Evolutionary conservation across 164 flowering plant genomes (phyloP).

Genomic region (Tinospora cordifolia): DNA sequence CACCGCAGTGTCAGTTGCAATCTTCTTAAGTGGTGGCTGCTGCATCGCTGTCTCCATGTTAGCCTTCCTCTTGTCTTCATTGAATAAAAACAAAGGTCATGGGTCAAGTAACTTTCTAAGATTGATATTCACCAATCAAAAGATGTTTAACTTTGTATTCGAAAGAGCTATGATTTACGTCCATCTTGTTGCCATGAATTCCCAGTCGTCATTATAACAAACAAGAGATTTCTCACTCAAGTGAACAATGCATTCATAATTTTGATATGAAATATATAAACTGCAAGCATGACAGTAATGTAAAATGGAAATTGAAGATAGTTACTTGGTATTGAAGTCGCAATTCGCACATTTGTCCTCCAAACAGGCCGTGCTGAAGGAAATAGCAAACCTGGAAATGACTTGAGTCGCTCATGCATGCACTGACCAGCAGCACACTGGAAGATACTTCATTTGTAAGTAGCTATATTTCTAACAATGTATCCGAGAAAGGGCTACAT

Average conservation of each 20-base stretch:
- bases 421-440: constrained; percentile 84
- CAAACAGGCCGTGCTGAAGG: constrained; percentile 39
- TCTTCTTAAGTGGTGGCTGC: constrained; percentile 67
- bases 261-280: too few species aligned
- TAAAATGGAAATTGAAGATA: constrained; percentile 1
- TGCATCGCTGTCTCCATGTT: constrained; percentile 50
- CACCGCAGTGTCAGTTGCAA: constrained; percentile 38
- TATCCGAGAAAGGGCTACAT: not conserved
- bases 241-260: too few species aligned
- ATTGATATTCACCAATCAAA: too few species aligned
- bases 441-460: constrained; percentile 16
- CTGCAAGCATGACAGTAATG: not conserved
- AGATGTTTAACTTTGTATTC: too few species aligned
- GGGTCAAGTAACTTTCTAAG: too few species aligned
- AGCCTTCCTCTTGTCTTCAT: constrained; percentile 67
- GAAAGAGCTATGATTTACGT: too few species aligned
- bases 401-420: constrained; percentile 60
- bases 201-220: too few species aligned
- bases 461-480: not conserved
- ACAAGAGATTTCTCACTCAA: too few species aligned
- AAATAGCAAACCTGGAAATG: constrained; percentile 40
- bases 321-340: constrained; percentile 46
- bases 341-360: constrained; percentile 43
- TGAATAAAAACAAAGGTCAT: not conserved
- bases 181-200: too few species aligned